Evolutionary conservation across 495 filamentous ascomycete genomes (phyloP), one percentile per base, ranked within the genome.

Genomic region (Darksidea phi): DNA sequence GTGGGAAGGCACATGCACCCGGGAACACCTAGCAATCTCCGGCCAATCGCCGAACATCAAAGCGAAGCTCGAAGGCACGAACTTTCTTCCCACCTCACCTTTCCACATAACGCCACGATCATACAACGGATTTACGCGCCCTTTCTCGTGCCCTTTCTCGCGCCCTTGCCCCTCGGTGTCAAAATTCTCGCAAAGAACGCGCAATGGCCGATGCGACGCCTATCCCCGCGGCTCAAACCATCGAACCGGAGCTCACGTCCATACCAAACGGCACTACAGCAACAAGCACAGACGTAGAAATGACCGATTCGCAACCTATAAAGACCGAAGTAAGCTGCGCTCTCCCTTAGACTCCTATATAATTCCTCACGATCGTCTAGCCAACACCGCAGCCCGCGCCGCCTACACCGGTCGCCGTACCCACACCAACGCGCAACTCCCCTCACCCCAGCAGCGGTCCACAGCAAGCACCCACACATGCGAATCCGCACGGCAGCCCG

Each of bases 401-500:
- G 6, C 3, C 41, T 36, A 32, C 54, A 13, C 53, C 63, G 11
- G 41, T 43, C 10, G 18, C 41, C 28, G n/a, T 54, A 28, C 45
- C 54, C 20, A 57, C 57, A 18, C 60, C 61, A 15, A 45, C 52
- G 36, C 55, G 54, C 12, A 63, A 63, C 46, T 61, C 69, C 0
- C 66, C 66, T 17, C 71, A 67, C 54, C 67, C 69, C 23, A 54
- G 82, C 25, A 54, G 82, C 71, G 76, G 2, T 58, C 72, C 24
- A 56, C 61, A 32, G 70, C 72, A 28, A 63, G 71, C 75, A 11
- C 70, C 74, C 6, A 71, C 68, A 62, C 71, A 1, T 36, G 57
- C 73, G 45, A 72, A 66, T 43, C 74, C 81, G 1, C 90, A 96
- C 67, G 94, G 94, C 41, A 90, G 89, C 0, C 90, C 92, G 4